phyloP scores from a whole-genome alignment of 2,329 filamentous ascomycete genomes.

The Xylaria polymorpha region DNA sequence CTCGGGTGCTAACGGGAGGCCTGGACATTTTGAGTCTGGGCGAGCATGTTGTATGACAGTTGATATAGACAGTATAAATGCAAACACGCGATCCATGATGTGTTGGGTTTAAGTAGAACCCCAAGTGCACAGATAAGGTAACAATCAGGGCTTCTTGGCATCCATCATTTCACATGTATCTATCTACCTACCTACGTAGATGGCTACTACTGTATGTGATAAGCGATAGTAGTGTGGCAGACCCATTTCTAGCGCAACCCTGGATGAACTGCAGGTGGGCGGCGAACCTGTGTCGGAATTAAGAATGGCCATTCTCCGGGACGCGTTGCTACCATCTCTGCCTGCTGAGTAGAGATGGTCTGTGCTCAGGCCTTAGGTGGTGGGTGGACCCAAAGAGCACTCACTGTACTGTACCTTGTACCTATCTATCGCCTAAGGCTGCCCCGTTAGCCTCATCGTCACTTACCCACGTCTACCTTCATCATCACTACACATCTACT shows the following conservation, averaged over 20 bases:
- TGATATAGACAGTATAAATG: not conserved
- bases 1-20: slow-evolving; percentile 11
- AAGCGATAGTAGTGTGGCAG: too few species aligned
- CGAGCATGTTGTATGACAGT: not conserved
- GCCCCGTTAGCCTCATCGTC: slow-evolving; percentile 38
- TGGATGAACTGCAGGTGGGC: not conserved
- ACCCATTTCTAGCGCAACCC: not conserved
- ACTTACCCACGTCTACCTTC: slow-evolving; percentile 14
- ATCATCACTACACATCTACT: not conserved
- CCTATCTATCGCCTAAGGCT: slow-evolving; percentile 31
- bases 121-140: not conserved
- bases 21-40: not conserved
- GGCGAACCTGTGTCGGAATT: slow-evolving; percentile 37
- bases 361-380: slow-evolving; percentile 2
- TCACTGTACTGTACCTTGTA: not conserved
- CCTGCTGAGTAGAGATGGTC: slow-evolving; percentile 33
- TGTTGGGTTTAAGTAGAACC: not conserved
- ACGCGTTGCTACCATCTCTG: slow-evolving; percentile 45
- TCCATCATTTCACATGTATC: slow-evolving; percentile 10
- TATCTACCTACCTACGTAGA: too few species aligned
- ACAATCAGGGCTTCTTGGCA: slow-evolving; percentile 17
- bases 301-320: slow-evolving; percentile 43
- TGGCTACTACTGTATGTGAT: too few species aligned
- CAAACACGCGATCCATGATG: not conserved
- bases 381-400: slow-evolving; percentile 1